Evolutionary conservation across 768 basidiomycete genomes (phyloP).

Genomic region (Mycena rosella): DNA sequence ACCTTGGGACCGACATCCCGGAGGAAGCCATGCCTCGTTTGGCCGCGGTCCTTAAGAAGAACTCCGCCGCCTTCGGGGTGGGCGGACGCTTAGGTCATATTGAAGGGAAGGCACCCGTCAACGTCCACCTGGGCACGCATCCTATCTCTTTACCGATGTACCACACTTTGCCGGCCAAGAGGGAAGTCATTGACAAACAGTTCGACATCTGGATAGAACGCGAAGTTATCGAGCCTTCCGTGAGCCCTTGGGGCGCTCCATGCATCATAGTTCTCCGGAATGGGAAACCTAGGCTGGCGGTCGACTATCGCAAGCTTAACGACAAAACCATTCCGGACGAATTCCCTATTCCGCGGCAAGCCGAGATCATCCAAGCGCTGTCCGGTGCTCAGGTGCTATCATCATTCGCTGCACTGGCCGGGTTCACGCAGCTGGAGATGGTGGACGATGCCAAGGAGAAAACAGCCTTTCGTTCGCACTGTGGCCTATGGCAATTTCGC

Average conservation of each 20-base stretch:
- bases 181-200: conserved; percentile 45
- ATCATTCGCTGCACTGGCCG: too few species aligned
- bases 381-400: conserved; percentile 37
- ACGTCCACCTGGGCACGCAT: conserved; percentile 27
- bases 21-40: not conserved
- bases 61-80: conserved; percentile 38
- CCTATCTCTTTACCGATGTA: conserved; percentile 42
- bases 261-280: conserved; percentile 51
- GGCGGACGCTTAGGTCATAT: conserved; percentile 40
- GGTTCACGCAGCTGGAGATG: conserved; percentile 49
- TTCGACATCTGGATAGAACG: conserved; percentile 44
- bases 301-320: conserved; percentile 46
- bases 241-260: conserved; percentile 36
- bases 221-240: conserved; percentile 48
- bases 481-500: conserved; percentile 45
- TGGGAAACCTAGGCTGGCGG: conserved; percentile 49
- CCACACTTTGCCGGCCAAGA: conserved; percentile 37
- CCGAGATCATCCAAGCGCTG: conserved; percentile 42
- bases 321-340: conserved; percentile 33
- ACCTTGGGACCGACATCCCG: conserved; percentile 39
- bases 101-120: conserved; percentile 29
- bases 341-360: conserved; percentile 45
- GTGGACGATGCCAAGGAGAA: conserved; percentile 39
- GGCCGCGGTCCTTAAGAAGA: conserved; percentile 25
- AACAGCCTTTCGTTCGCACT: conserved; percentile 48